Evolutionary conservation across 331 rosid genomes (phyloP).

Genomic region (Prunus yedoensis): DNA sequence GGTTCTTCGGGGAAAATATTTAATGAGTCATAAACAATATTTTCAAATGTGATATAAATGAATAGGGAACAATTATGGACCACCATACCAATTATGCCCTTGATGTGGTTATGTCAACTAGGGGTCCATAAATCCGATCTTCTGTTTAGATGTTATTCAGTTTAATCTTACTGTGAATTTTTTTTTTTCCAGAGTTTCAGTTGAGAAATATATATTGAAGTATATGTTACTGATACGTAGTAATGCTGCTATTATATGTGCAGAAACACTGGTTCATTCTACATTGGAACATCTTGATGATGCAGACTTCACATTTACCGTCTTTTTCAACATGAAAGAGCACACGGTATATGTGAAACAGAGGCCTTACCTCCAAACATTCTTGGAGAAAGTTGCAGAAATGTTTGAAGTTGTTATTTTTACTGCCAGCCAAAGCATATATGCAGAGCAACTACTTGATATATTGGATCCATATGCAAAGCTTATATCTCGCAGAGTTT

Average conservation of each 20-base stretch:
- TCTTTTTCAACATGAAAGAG: constrained; percentile 88
- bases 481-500: constrained; percentile 75
- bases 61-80: not conserved
- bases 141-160: constrained; percentile 1
- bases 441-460: constrained; percentile 91
- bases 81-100: not conserved
- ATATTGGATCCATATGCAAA: constrained; percentile 79
- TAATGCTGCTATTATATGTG: constrained; percentile 28
- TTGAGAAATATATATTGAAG: constrained; percentile 18
- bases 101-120: not conserved
- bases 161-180: not conserved
- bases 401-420: constrained; percentile 89
- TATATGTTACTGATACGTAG: constrained; percentile 20
- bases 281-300: constrained; percentile 76
- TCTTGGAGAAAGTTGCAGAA: constrained; percentile 91
- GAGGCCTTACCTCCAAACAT: constrained; percentile 84
- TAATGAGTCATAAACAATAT: not conserved
- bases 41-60: not conserved
- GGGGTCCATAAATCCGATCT: not conserved
- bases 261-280: constrained; percentile 99
- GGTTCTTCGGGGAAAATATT: not conserved
- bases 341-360: constrained; percentile 80
- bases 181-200: constrained; percentile 7
- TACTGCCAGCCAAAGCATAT: constrained; percentile 98
- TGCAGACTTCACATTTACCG: constrained; percentile 83